Evolutionary conservation across 768 basidiomycete genomes (phyloP), one percentile per base, ranked within the genome.

Genomic region (Leccinum ochraceum): DNA sequence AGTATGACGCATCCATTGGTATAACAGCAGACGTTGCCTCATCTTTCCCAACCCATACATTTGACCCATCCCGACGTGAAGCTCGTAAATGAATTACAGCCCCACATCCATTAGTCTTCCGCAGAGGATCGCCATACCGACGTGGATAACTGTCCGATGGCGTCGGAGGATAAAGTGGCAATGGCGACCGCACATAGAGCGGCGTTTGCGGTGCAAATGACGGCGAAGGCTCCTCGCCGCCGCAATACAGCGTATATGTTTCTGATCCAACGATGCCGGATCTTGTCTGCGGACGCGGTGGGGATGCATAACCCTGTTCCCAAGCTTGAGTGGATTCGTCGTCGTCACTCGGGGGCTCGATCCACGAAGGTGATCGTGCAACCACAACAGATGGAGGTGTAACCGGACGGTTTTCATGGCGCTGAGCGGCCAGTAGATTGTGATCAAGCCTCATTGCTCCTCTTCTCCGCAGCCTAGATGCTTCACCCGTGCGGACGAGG

Each of bases 401-500:
- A n/a, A 53, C 48, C 48, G 61, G 69, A 54, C 67, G 67, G 3
- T 56, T 39, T 65, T 72, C 74, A 17, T 64, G 60, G 53, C 74
- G 73, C 54, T 74, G 73, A n/a, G 67, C 54, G 58, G 55, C 67
- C 28, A 72, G 51, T 24, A 66, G 39, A 42, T 68, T 72, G 60
- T 79, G 79, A 72, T 87, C 86, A 36, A 88, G 77, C 42, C 86
- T 79, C 80, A 90, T 82, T 55, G 89, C 89, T 11, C 89, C 89
- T 63, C 89, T 77, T 58, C 89, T 77, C n/a, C 89, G 82, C 56
- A 90, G 75, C 6, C 89, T 79, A 4, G 89, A 90, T 0, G 87
- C 86, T 68, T 91, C 89, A 16, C 85, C 89, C 1, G 86, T 86
- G 54, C 89, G 86, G 16, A 90, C 79, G 46, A 91, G 80, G 71